Evolutionary conservation across 495 filamentous ascomycete genomes (phyloP).

Genomic region (Penicillium paradoxum): DNA sequence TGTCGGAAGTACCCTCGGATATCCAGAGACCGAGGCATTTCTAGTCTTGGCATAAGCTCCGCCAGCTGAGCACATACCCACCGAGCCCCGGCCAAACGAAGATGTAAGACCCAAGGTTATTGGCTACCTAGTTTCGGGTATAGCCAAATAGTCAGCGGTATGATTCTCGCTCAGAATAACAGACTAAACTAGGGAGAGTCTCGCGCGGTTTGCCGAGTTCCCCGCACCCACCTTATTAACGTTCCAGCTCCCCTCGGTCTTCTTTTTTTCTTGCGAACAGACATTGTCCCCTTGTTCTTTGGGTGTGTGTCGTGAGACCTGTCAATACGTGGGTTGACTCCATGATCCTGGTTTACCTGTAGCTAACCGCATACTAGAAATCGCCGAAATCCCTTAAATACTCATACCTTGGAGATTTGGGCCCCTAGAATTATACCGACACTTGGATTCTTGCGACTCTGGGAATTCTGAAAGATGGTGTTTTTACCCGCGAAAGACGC

Average conservation of each 20-base stretch:
- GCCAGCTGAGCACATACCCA: neutral
- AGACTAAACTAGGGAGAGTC: neutral
- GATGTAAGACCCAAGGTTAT: neutral
- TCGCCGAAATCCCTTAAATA: neutral
- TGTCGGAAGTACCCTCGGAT: neutral
- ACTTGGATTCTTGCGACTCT: neutral
- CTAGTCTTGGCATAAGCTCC: slow-evolving; percentile 1
- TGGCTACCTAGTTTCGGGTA: neutral
- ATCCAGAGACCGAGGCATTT: slow-evolving; percentile 1
- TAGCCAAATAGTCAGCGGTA: neutral
- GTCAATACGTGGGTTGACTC: neutral
- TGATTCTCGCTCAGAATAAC: neutral
- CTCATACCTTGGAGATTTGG: neutral
- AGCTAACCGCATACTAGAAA: neutral
- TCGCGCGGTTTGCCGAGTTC: slow-evolving; percentile 9
- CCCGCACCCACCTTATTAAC: slow-evolving; percentile 9
- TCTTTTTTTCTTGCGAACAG: neutral
- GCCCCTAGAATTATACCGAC: neutral
- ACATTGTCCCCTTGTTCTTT: neutral
- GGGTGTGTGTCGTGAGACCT: neutral
- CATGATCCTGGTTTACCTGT: neutral
- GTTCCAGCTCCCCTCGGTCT: neutral
- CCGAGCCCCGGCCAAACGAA: neutral
- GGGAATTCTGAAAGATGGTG: slow-evolving; percentile 56
- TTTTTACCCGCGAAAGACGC: slow-evolving; percentile 68